Conservation (phyloP, 257 asterid species). For the Nicotiana tomentosiformis region DNA sequence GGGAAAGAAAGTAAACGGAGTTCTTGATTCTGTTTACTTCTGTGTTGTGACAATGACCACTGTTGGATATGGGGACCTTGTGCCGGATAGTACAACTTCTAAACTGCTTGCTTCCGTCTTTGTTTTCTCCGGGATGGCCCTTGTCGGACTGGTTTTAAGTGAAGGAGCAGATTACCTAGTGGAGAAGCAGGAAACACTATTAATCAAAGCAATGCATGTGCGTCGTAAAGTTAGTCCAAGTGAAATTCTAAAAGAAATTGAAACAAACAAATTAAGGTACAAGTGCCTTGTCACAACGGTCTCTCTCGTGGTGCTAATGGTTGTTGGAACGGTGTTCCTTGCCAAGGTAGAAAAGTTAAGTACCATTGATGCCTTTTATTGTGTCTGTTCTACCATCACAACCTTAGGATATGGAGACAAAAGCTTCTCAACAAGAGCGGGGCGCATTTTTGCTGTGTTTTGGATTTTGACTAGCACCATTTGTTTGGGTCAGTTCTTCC, state of each 20-base stretch:
- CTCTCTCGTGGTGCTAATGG: constrained; percentile 40
- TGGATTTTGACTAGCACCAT: constrained; percentile 82
- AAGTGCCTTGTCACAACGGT: constrained; percentile 37
- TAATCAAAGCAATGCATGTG: constrained; percentile 59
- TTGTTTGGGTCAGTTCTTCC: constrained; percentile 70
- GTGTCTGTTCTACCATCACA: constrained; percentile 81
- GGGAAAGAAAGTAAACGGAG: constrained; percentile 53
- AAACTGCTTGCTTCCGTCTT: constrained; percentile 84
- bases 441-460: constrained; percentile 78
- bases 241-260: constrained; percentile 50
- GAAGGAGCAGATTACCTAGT: constrained; percentile 82
- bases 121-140: constrained; percentile 91
- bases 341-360: constrained; percentile 53
- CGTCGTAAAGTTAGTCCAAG: constrained; percentile 28
- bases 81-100: constrained; percentile 49
- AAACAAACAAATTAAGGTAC: constrained; percentile 48
- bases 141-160: constrained; percentile 52
- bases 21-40: constrained; percentile 84
- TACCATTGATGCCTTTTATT: constrained; percentile 68
- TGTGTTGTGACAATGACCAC: constrained; percentile 97
- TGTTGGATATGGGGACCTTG: constrained; percentile 94
- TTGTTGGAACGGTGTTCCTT: constrained; percentile 51
- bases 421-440: constrained; percentile 77
- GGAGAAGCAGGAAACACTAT: constrained; percentile 68
- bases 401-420: constrained; percentile 94